Evolutionary conservation across 2,329 filamentous ascomycete genomes (phyloP).

Genomic region (Moelleriella libera): DNA sequence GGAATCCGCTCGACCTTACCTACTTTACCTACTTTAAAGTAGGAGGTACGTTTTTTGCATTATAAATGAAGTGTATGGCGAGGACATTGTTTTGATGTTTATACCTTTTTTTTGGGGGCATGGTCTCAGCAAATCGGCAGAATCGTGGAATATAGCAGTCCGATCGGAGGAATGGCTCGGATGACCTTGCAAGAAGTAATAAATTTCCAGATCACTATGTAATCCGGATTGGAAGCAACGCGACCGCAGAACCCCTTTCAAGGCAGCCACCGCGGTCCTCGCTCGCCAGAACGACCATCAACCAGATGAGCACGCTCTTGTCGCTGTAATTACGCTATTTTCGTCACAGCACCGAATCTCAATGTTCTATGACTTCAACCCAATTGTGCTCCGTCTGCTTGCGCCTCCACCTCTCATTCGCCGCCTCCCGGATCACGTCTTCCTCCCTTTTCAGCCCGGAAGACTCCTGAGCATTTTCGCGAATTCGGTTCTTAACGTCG

Average conservation of each 20-base stretch:
- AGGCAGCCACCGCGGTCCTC: too few relatives aligned
- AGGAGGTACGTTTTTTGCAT: too few relatives aligned
- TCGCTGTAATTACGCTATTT: not conserved
- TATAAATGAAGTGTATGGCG: too few relatives aligned
- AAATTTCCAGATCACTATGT: too few relatives aligned
- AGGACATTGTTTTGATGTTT: too few relatives aligned
- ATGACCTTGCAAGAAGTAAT: too few relatives aligned
- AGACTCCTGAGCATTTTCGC: conserved; percentile 37
- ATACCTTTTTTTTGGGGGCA: too few relatives aligned
- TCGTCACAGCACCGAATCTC: not conserved
- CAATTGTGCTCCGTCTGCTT: conserved; percentile 35
- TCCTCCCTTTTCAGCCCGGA: conserved; percentile 37
- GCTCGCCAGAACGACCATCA: not conserved
- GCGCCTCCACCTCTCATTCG: conserved; percentile 33
- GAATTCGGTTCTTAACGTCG: conserved; percentile 37
- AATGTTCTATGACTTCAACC: conserved; percentile 14
- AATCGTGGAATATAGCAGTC: too few relatives aligned
- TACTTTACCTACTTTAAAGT: not conserved
- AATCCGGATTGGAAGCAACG: too few relatives aligned
- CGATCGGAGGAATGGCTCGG: too few relatives aligned
- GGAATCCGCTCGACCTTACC: not conserved
- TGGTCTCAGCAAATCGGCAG: too few relatives aligned
- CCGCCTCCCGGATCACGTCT: conserved; percentile 33
- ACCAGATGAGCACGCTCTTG: not conserved
- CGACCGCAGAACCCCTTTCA: too few relatives aligned